Percentiles rank a stretch among this genome's conserved stretches.
Conservation (phyloP, 805 yeast genomes). For the Saccharomycopsis oosterbeekiorum region DNA sequence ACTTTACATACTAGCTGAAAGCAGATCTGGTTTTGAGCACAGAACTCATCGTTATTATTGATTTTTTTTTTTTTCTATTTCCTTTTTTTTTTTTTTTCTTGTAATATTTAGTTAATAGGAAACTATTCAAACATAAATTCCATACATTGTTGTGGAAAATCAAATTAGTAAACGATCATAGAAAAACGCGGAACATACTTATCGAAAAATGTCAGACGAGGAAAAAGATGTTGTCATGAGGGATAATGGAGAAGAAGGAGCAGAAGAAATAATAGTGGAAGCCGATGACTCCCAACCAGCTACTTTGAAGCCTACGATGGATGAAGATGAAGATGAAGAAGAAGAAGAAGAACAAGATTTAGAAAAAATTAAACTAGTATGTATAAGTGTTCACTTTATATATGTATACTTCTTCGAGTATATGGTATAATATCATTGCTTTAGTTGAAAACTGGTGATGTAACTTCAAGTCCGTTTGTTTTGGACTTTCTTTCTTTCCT, state of each 20-base stretch:
- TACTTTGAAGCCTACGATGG: neutral
- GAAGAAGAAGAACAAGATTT: conserved; percentile 22
- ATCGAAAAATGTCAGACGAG: neutral
- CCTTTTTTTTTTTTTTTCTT: neutral
- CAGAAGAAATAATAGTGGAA: neutral
- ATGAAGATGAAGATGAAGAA: conserved; percentile 12
- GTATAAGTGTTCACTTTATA: neutral
- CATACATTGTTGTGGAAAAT: no score
- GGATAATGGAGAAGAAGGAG: neutral
- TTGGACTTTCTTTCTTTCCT: neutral
- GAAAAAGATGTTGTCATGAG: neutral
- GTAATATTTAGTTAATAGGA: neutral
- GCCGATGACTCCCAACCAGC: neutral
- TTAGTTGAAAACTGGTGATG: no score
- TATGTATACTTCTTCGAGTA: neutral
- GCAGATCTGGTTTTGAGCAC: neutral
- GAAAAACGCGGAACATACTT: neutral
- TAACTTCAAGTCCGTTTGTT: neutral
- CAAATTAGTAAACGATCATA: neutral
- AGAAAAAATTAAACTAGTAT: conserved; percentile 14
- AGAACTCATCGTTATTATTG: neutral
- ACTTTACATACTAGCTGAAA: no score
- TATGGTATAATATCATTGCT: no score
- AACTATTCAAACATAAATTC: no score
- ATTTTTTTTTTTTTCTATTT: neutral